phyloP scores from a whole-genome alignment of 306 rosid species.

The Vigna hirtella region DNA sequence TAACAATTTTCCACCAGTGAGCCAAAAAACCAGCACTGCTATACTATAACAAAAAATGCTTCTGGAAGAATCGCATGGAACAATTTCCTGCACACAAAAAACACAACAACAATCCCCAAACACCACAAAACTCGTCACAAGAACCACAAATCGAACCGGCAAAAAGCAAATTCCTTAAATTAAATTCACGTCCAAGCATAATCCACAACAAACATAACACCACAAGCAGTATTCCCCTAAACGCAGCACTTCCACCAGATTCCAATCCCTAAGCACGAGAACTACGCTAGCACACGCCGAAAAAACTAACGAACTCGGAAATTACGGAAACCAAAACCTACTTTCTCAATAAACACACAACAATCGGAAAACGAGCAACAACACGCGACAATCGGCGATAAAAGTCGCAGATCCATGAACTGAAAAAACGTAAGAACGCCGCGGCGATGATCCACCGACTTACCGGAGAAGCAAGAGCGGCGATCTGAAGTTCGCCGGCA shows the following conservation, averaged over 20 bases:
- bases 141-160: conserved; percentile 1
- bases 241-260: conserved; percentile 32
- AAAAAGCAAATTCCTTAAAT: conserved; percentile 24
- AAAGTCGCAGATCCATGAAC: conserved; percentile 43
- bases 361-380: conserved; percentile 23
- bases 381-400: conserved; percentile 26
- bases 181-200: conserved; percentile 25
- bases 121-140: conserved; percentile 29
- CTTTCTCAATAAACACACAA: conserved; percentile 31
- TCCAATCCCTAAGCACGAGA: neutral
- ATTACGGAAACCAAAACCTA: conserved; percentile 17
- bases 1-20: conserved; percentile 45
- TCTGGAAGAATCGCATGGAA: conserved; percentile 39
- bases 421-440: neutral
- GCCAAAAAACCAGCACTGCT: conserved; percentile 32
- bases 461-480: conserved; percentile 44
- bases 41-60: conserved; percentile 44
- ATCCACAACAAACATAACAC: neutral
- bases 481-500: conserved; percentile 47
- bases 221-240: conserved; percentile 12
- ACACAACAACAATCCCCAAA: conserved; percentile 19
- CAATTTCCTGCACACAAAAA: conserved; percentile 52
- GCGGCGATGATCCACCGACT: conserved; percentile 40
- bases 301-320: conserved; percentile 4
- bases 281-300: neutral